These are phyloP conservation scores for Cadophora sp. DNA, from an alignment of 2,329 filamentous ascomycete species.

Conservation along the genomic window DNA sequence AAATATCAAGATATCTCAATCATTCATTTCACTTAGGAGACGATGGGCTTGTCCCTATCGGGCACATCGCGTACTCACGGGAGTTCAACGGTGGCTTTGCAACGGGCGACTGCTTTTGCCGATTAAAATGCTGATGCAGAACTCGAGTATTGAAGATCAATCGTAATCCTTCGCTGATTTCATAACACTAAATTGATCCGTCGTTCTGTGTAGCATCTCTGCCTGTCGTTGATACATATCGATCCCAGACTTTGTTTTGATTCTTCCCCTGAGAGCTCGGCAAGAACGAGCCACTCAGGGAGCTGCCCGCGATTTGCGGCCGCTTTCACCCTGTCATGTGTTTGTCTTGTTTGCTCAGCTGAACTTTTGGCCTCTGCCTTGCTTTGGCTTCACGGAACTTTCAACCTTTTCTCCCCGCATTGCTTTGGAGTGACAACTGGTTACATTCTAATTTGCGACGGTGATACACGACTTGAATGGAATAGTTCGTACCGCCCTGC, in stretches of 20 bases:
- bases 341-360: slow-evolving; percentile 17
- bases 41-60: too few species aligned
- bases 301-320: slow-evolving; percentile 5
- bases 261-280: not conserved
- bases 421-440: not conserved
- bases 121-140: too few species aligned
- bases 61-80: too few species aligned
- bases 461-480: not conserved
- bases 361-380: slow-evolving; percentile 1
- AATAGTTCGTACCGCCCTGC: not conserved
- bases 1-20: too few species aligned
- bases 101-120: too few species aligned
- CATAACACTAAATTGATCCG: too few species aligned
- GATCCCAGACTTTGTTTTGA: not conserved
- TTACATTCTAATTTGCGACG: not conserved
- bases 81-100: too few species aligned
- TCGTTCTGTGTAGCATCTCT: too few species aligned
- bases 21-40: too few species aligned
- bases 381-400: slow-evolving; percentile 2
- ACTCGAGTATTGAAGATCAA: too few species aligned
- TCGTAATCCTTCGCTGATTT: too few species aligned
- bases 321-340: slow-evolving; percentile 8
- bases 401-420: not conserved
- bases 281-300: not conserved
- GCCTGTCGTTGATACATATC: too few species aligned